A percentile compares a stretch with the other conserved stretches of the same genome.
phyloP scores from a whole-genome alignment of 139 green algal species.

The Desmodesmus armatus region DNA sequence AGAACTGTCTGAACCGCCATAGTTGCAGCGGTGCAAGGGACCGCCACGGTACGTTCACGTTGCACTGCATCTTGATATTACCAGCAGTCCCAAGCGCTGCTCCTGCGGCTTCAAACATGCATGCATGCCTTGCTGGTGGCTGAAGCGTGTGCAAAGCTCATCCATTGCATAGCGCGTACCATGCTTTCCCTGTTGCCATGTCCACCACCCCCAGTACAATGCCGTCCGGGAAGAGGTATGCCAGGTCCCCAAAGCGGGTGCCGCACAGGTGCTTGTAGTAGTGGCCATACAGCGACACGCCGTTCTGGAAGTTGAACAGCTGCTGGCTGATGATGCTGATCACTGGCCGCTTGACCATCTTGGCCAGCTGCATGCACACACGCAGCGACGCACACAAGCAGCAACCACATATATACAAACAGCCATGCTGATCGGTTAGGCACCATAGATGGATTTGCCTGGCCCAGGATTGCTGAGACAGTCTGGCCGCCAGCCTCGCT shows the following conservation, averaged over 20 bases:
- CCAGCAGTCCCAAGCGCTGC: no score
- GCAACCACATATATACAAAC: no score
- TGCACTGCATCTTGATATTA: no score
- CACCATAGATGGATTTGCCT: not conserved
- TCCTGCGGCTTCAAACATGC: no score
- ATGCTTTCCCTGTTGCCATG: constrained; percentile 32
- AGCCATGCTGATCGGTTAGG: no score
- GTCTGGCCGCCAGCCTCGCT: not conserved
- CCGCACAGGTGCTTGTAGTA: constrained; percentile 51
- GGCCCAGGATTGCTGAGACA: not conserved
- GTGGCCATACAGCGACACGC: constrained; percentile 51
- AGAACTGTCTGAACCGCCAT: not conserved
- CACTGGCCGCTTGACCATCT: constrained; percentile 60
- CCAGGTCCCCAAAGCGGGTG: constrained; percentile 28
- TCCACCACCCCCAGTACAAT: constrained; percentile 39
- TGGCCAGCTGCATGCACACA: constrained; percentile 48
- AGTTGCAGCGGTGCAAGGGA: not conserved
- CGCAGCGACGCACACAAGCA: not conserved
- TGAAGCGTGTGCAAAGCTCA: no score
- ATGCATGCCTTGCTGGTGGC: no score
- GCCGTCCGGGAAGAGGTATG: constrained; percentile 42
- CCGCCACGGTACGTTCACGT: no score
- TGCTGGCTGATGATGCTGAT: constrained; percentile 61
- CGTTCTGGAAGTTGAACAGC: constrained; percentile 65
- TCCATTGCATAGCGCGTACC: constrained; percentile 1